Percentiles rank a stretch among this genome's conserved stretches.
Evolutionary conservation across 169 alveolate genomes (phyloP).

Genomic region (Cryptosporidium viatorum): DNA sequence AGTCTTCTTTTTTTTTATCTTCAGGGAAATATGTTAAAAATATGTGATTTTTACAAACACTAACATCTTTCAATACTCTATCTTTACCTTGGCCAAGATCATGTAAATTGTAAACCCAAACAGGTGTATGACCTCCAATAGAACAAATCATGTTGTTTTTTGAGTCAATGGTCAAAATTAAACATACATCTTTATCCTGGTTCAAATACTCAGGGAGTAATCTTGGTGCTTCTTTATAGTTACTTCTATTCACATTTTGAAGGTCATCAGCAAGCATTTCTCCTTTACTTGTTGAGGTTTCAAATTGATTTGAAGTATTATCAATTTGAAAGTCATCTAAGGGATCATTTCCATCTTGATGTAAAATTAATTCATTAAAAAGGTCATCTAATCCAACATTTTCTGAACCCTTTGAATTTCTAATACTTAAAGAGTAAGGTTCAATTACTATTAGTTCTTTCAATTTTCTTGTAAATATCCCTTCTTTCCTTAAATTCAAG

Average conservation of each 20-base stretch:
- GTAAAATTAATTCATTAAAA: background rate
- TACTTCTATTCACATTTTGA: background rate
- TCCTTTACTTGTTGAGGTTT: background rate
- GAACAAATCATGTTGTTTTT: conserved; percentile 28
- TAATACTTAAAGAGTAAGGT: conserved; percentile 14
- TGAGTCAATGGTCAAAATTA: conserved; percentile 30
- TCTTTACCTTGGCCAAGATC: background rate
- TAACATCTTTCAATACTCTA: background rate
- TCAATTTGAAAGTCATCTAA: background rate
- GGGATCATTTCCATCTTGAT: background rate
- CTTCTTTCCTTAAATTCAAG: background rate
- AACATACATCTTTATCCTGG: conserved; percentile 1
- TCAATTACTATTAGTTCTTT: conserved; percentile 26
- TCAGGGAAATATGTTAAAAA: conserved; percentile 13
- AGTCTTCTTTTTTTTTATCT: background rate
- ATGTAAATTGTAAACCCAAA: conserved; percentile 23
- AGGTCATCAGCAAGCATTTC: background rate
- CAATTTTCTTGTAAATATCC: conserved; percentile 14
- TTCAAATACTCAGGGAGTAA: conserved; percentile 29
- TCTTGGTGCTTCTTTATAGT: conserved; percentile 26
- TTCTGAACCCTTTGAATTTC: background rate
- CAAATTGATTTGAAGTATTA: background rate
- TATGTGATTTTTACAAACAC: background rate
- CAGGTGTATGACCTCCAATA: conserved; percentile 73
- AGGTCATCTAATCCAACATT: background rate